Evolutionary conservation across 2,329 filamentous ascomycete species (phyloP), one percentile per base, ranked within the genome.

Genomic region (Aspergillus vadensis): DNA sequence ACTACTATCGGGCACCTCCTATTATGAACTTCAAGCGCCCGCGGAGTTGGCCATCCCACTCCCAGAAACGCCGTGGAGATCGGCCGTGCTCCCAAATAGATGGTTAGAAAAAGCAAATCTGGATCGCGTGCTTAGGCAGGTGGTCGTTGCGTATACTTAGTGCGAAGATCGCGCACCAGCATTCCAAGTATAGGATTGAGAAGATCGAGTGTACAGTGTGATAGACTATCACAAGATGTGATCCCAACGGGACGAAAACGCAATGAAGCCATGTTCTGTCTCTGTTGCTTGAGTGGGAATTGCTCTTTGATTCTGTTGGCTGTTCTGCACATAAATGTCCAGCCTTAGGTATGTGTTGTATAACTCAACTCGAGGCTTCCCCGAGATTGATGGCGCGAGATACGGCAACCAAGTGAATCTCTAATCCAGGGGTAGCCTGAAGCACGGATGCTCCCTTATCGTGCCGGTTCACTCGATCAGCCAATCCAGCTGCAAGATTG

Each of bases 1-100:
- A 14, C 5, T 23, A 12, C 12, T 12, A 21, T 23, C 41, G 41
- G 41, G 10, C 19, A 44, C 41, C 41, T 14, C 41, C 19, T 44
- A 23, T 44, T 19, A 5, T 36, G 6, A 44, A 23, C 19, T 21
- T 19, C 19, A 23, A 14, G 19, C 10, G 14, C 41, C 52, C 52
- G 52, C 52, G 52, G 52, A 55, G 39, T 55, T 55, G 36, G 43
- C 23, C 52, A 55, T 15, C 52, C 38, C 52, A 44, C 52, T 38
- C 36, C 32, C 38, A 55, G 19, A 23, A 21, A 38, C 4, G 52
- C 52, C 23, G 21, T 43, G 21, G 19, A 43, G 21, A 55, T 55
- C 38, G 23, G 10, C 4, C 19, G 14, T 44, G 41, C 41, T 36
- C 32, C 32, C 32, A 36, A 44, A 12, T 5, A 44, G 41, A 7